phyloP scores from a whole-genome alignment of 176 grass and related monocot genomes.

The Echinochloa phyllopogon region DNA sequence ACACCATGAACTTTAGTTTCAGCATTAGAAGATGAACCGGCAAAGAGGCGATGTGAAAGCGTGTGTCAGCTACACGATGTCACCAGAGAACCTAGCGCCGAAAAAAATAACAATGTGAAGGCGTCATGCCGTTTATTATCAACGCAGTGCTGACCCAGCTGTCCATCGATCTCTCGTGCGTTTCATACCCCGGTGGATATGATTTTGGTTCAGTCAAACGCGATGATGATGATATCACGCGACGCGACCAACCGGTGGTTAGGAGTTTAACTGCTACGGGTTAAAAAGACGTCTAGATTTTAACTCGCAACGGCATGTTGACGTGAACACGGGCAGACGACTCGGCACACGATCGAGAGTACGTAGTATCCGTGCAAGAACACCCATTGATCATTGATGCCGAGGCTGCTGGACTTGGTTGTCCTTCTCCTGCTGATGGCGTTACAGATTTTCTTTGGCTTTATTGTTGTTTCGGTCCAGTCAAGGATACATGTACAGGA shows the following conservation, averaged over 20 bases:
- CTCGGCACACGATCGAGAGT: background rate
- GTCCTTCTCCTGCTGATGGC: no score
- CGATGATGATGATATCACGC: background rate
- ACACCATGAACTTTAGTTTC: no score
- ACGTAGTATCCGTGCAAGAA: background rate
- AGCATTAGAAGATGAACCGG: background rate
- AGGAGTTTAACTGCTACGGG: background rate
- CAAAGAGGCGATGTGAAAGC: slow-evolving; percentile 3
- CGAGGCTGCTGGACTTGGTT: background rate
- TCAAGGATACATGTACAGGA: background rate
- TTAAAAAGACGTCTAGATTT: background rate
- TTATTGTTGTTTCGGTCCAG: background rate
- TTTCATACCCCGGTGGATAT: background rate
- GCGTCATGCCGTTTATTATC: slow-evolving; percentile 24
- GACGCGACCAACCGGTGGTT: background rate
- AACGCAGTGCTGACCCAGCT: background rate
- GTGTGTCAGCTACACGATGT: background rate
- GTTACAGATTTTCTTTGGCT: background rate
- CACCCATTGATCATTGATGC: no score
- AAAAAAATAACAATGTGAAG: slow-evolving; percentile 19
- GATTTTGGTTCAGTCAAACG: slow-evolving; percentile 21
- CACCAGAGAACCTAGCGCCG: background rate
- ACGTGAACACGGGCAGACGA: slow-evolving; percentile 32
- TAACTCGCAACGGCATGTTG: background rate
- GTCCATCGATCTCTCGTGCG: no score